Evolutionary conservation across 306 rosid species (phyloP), one percentile per base, ranked within the genome.

Genomic region (Medicago ruthenica): DNA sequence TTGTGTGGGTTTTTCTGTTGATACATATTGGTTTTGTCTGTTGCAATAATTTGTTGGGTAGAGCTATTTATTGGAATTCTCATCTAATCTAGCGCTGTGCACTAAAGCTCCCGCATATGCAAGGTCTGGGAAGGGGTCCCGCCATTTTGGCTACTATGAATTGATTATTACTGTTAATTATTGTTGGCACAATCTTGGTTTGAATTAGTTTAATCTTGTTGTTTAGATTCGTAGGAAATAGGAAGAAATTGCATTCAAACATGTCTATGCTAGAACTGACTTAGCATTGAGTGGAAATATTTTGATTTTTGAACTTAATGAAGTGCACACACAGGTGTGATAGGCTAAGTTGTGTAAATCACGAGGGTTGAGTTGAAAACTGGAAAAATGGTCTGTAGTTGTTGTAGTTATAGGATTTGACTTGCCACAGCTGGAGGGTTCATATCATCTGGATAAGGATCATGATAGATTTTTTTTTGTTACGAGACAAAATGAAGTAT

Each of bases 401-500:
- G 27, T 18, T 54, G 31, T 65, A 10, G 70, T 65, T 17, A 39
- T 65, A 5, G 7, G n/a, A 21, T 69, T 62, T 3, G 59, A 76
- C 77, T 73, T 61, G 37, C 53, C 54, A 66, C 42, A 40, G 44
- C 71, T 17, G 12, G 61, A 17, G 42, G 31, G 7, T 63, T 59
- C 4, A 10, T 73, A 66, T n/a, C n/a, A n/a, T 48, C 76, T 45
- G 11, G 10, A 60, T 54, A 22, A 16, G 55, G 74, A 40, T 62
- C 82, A 31, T 63, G 66, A 41, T 59, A 65, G 78, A 41, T 50
- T 51, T 44, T 24, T n/a, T 27, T 53, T 2, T 73, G 58, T 42
- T 70, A 41, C 41, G 37, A 66, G 71, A 18, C 36, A 66, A 41
- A 17, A 73, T 60, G 63, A 55, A 8, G 67, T 77, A 50, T 41